Evolutionary conservation across 805 yeast genomes (phyloP).

Genomic region (Phaffomyces opuntiae): DNA sequence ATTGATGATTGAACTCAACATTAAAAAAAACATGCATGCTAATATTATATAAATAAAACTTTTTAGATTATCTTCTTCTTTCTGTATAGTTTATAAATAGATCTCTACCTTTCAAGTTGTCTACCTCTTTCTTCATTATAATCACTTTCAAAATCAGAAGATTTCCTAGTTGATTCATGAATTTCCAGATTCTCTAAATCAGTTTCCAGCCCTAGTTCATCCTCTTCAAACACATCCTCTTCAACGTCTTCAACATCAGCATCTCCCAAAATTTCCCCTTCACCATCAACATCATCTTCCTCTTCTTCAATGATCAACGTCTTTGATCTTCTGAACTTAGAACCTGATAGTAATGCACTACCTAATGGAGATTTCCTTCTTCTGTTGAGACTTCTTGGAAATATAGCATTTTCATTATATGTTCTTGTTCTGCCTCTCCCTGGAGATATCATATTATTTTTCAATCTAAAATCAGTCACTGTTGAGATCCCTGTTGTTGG

Average conservation of each 20-base stretch:
- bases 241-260: conserved; percentile 4
- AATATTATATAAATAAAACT: background rate
- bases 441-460: background rate
- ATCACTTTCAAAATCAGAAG: conserved; percentile 21
- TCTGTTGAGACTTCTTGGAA: conserved; percentile 14
- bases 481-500: conserved; percentile 2
- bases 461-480: background rate
- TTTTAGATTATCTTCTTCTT: background rate
- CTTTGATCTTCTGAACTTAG: conserved; percentile 16
- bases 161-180: conserved; percentile 17
- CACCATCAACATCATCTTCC: conserved; percentile 15
- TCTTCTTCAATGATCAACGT: conserved; percentile 20
- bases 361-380: conserved; percentile 25
- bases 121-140: conserved; percentile 14
- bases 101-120: conserved; percentile 1
- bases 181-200: conserved; percentile 18
- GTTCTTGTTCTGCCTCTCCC: conserved; percentile 9
- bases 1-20: background rate
- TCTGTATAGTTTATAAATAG: background rate
- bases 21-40: background rate
- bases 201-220: conserved; percentile 12
- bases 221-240: conserved; percentile 3
- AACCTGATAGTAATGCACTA: conserved; percentile 12
- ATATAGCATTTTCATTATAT: conserved; percentile 15
- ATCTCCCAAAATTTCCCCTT: background rate